Base-by-base conservation (phyloP, 1,284 basidiomycete species). In the Moniliophthora roreri region DNA sequence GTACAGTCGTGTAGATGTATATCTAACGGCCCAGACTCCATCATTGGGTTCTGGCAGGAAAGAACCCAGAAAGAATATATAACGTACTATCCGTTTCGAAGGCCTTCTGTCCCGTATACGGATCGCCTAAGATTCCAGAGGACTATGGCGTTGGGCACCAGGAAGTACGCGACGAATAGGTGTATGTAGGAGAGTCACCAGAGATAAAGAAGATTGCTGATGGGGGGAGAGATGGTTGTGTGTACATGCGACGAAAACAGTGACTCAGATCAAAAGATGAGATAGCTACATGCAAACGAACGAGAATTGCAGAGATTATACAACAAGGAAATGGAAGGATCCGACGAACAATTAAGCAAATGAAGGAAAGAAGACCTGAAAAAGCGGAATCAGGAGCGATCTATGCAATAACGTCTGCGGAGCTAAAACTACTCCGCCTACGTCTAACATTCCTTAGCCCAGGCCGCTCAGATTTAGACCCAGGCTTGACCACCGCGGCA, bases 361-460 rank as follows among this genome's bases (percentile, higher is more conserved):
- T 20, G 21, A 46, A 37, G 34, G 44, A 51, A 53, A 34, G 32
- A 28, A 38, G 51, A 52, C n/a, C n/a, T n/a, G n/a, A 26, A 20
- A 41, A 57, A 42, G 34, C 26, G 36, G 54, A 52, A 26, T 28
- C 15, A n/a, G 38, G 39, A 24, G 11, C 18, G 38, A 36, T 80
- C 69, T 32, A 90, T 63, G 84, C 88, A 58, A 91, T 79, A 35
- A 93, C 83, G 67, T 93, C 87, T 8, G 87, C 87, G 53, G 85
- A 76, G 65, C 89, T 90, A 68, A 92, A 92, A 62, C 90, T 91
- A 63, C 90, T 91, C 54, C 90, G 75, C 63, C 90, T 73, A 57
- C 88, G 76, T 60, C 89, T 77, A 34, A 89, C 79, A 51, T 76
- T 85, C 51, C 87, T 75, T 59, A 90, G 68, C 2, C 84, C 82